Evolutionary conservation across 73 alveolate genomes (phyloP).

Genomic region (Uronychia setigera): DNA sequence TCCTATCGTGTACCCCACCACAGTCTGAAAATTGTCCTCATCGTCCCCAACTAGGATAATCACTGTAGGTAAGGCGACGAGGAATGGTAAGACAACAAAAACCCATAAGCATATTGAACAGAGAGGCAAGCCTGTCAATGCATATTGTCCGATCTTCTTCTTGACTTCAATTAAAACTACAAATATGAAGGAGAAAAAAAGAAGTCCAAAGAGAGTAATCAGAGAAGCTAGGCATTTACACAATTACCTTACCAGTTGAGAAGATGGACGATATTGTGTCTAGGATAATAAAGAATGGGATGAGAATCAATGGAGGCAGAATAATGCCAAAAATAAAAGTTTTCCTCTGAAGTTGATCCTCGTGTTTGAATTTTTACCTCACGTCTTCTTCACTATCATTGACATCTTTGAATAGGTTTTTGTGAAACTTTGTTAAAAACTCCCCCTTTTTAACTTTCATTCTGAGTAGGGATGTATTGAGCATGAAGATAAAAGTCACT

Average conservation of each 20-base stretch:
- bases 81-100: neutral
- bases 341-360: neutral
- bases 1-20: neutral
- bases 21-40: neutral
- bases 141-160: neutral
- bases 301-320: neutral
- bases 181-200: neutral
- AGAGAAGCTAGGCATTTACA: too few relatives aligned
- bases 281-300: neutral
- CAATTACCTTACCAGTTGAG: constrained; percentile 4
- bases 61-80: neutral
- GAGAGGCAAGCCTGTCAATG: neutral
- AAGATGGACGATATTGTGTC: neutral
- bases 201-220: neutral
- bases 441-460: neutral
- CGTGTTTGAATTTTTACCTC: neutral
- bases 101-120: neutral
- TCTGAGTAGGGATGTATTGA: neutral
- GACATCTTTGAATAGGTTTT: neutral
- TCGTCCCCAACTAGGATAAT: neutral
- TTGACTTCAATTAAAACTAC: neutral
- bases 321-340: neutral
- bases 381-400: neutral
- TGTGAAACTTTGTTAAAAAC: neutral
- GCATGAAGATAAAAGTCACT: neutral